A percentile compares a stretch with the other conserved stretches of the same genome.
These are phyloP conservation scores for Sporobolomyces pararoseus DNA, from an alignment of 768 basidiomycete genomes.

Conservation along the genomic window DNA sequence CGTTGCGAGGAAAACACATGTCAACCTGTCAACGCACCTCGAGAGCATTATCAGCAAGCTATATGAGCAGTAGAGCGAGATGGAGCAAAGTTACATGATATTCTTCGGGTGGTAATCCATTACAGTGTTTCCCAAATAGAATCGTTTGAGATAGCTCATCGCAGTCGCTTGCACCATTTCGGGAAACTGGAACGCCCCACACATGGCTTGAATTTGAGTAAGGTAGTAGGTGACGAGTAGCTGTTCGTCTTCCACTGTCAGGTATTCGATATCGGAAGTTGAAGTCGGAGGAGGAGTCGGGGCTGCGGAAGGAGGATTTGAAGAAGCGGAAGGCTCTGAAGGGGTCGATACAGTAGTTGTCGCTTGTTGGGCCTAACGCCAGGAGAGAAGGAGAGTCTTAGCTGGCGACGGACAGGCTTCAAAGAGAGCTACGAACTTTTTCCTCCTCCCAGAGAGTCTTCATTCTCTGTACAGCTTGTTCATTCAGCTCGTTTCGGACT, in stretches of 20 bases:
- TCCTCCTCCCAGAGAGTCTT: slow-evolving; percentile 62
- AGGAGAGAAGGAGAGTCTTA: not conserved
- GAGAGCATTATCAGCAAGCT: not conserved
- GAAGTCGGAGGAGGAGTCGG: slow-evolving; percentile 41
- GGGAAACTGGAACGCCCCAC: slow-evolving; percentile 73
- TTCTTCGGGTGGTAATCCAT: slow-evolving; percentile 99
- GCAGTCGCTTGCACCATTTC: slow-evolving; percentile 93
- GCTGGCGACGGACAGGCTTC: not conserved
- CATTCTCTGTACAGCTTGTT: slow-evolving; percentile 71
- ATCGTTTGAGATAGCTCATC: slow-evolving; percentile 85
- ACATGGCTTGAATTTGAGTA: slow-evolving; percentile 77
- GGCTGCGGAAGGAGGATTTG: slow-evolving; percentile 8
- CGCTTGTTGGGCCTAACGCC: slow-evolving; percentile 28
- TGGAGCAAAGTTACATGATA: slow-evolving; percentile 68
- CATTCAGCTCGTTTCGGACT: slow-evolving; percentile 66
- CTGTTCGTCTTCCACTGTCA: slow-evolving; percentile 76
- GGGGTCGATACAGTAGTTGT: slow-evolving; percentile 8
- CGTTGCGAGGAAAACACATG: slow-evolving; percentile 86
- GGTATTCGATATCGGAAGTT: slow-evolving; percentile 61
- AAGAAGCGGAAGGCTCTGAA: slow-evolving; percentile 2
- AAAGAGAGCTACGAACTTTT: slow-evolving; percentile 51
- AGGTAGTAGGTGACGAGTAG: slow-evolving; percentile 84
- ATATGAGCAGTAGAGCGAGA: too few relatives aligned
- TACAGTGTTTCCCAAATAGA: slow-evolving; percentile 94
- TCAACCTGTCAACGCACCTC: slow-evolving; percentile 62